These are phyloP conservation scores for Betula pendula DNA, from an alignment of 306 rosid genomes.

Conservation along the genomic window DNA sequence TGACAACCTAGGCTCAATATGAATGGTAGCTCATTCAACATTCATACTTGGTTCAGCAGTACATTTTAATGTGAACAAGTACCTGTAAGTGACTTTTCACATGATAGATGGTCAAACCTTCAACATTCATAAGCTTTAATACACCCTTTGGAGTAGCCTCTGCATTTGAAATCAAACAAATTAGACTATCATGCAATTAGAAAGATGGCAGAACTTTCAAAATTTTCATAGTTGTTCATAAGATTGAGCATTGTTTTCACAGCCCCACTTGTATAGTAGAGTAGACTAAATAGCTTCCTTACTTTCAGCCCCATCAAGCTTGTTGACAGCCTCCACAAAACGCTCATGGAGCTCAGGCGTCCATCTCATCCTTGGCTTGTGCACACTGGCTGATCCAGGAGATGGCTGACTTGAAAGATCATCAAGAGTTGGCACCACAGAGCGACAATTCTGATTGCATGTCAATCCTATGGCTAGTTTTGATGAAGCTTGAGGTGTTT, in stretches of 20 bases:
- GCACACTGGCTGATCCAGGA: slow-evolving; percentile 30
- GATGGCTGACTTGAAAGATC: slow-evolving; percentile 31
- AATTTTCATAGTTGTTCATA: neutral
- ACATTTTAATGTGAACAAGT: neutral
- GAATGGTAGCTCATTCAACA: slow-evolving; percentile 6
- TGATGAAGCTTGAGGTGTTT: slow-evolving; percentile 24
- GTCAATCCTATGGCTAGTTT: slow-evolving; percentile 23
- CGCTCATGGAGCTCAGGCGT: slow-evolving; percentile 44
- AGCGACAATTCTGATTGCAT: slow-evolving; percentile 15
- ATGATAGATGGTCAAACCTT: slow-evolving; percentile 45
- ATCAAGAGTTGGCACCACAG: slow-evolving; percentile 21
- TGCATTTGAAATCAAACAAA: slow-evolving; percentile 26
- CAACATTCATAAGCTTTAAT: slow-evolving; percentile 38
- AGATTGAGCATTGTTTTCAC: neutral
- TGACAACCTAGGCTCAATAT: neutral
- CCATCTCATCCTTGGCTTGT: slow-evolving; percentile 47
- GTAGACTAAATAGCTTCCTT: slow-evolving; percentile 7
- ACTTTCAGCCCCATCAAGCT: slow-evolving; percentile 50
- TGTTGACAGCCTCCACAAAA: slow-evolving; percentile 41
- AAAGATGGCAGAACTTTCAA: neutral
- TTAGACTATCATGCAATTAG: neutral
- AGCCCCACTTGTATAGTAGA: neutral
- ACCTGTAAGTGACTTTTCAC: slow-evolving; percentile 56
- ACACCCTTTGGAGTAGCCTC: slow-evolving; percentile 56
- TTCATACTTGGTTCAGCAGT: neutral